Evolutionary conservation across 2,329 filamentous ascomycete species (phyloP).

Genomic region (Fonsecaea pedrosoi): DNA sequence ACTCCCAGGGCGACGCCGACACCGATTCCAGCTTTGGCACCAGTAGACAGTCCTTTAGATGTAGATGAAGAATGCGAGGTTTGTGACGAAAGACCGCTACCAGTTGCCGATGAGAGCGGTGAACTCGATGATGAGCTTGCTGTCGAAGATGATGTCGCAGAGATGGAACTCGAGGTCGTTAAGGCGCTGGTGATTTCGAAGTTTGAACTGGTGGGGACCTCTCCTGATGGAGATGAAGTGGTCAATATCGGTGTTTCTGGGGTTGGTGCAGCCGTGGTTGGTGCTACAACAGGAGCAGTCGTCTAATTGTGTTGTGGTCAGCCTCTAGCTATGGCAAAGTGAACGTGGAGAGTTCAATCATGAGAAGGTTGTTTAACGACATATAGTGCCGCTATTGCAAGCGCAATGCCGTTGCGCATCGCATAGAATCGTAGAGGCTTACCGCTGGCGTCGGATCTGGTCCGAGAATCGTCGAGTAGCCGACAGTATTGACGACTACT

Average conservation of each 20-base stretch:
- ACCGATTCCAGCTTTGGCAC: constrained; percentile 36
- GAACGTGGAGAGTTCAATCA: not conserved
- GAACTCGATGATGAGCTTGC: constrained; percentile 2
- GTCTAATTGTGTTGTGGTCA: not conserved
- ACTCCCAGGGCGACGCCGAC: constrained; percentile 32
- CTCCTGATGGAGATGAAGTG: not conserved
- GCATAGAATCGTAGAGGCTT: constrained; percentile 6
- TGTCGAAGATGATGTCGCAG: constrained; percentile 5
- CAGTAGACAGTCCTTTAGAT: constrained; percentile 29
- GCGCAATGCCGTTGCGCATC: not conserved
- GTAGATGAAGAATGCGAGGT: constrained; percentile 16
- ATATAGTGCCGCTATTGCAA: not conserved
- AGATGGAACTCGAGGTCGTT: constrained; percentile 2
- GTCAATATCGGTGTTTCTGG: not conserved
- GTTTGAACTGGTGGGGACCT: not conserved
- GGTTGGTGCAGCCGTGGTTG: not conserved
- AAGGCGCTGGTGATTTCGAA: not conserved
- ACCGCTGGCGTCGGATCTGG: constrained; percentile 25
- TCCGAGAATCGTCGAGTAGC: constrained; percentile 31
- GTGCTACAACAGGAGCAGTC: not conserved
- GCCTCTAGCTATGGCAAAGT: not conserved
- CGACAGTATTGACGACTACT: constrained; percentile 30
- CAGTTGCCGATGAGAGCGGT: constrained; percentile 4
- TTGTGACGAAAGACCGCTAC: constrained; percentile 7
- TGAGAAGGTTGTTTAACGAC: not conserved